Evolutionary conservation across 495 filamentous ascomycete species (phyloP).

Genomic region (Penicillium ucsense): DNA sequence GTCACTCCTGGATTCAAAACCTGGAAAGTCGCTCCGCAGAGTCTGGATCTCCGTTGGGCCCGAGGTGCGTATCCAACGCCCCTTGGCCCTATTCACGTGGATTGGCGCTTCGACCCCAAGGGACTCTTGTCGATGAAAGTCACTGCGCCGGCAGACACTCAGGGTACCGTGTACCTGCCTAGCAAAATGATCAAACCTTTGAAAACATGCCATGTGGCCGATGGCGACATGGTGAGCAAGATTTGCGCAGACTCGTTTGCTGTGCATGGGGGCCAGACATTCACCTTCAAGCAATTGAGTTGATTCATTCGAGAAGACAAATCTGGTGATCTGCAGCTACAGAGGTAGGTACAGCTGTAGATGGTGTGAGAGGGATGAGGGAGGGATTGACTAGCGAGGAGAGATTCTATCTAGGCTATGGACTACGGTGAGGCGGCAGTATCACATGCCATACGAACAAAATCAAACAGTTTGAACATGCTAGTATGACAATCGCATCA

Average conservation of each 20-base stretch:
- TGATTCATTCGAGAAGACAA: neutral
- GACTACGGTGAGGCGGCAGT: too few relatives aligned
- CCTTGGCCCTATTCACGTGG: slow-evolving; percentile 1
- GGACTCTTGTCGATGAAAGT: neutral
- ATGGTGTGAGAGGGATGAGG: too few relatives aligned
- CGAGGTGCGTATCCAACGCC: slow-evolving; percentile 5
- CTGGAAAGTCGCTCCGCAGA: slow-evolving; percentile 8
- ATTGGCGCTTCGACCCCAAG: neutral
- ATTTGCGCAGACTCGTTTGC: neutral
- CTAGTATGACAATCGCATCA: too few relatives aligned
- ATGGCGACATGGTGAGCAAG: neutral
- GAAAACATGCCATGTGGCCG: neutral
- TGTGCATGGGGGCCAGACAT: neutral
- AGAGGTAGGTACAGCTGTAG: too few relatives aligned
- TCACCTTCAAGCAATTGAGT: neutral
- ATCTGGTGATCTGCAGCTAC: too few relatives aligned
- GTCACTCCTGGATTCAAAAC: slow-evolving; percentile 1
- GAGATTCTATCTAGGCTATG: too few relatives aligned
- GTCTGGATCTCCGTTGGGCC: slow-evolving; percentile 6
- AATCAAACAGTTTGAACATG: too few relatives aligned
- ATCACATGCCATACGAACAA: too few relatives aligned
- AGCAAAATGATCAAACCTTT: neutral
- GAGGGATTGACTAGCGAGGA: too few relatives aligned
- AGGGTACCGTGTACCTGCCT: neutral
- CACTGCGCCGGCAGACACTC: neutral